A percentile compares a stretch with the other conserved stretches of the same genome.
These are phyloP conservation scores for Furcasterigmium furcatum DNA, from an alignment of 2,329 filamentous ascomycete genomes.

Conservation along the genomic window DNA sequence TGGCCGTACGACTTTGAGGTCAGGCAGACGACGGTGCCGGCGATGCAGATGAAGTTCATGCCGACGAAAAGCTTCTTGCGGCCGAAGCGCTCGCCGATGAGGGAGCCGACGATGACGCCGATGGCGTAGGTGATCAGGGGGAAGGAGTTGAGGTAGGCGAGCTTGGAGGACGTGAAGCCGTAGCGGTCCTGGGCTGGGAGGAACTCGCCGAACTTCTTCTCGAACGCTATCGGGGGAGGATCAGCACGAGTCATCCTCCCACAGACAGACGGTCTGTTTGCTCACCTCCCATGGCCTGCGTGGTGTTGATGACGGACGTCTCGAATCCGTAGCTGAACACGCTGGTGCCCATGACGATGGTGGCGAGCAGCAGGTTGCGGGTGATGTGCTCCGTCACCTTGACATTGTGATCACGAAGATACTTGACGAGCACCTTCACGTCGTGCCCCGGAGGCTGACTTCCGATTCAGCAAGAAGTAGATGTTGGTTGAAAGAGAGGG, in stretches of 20 bases:
- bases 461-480: too few relatives aligned
- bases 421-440: constrained; percentile 8
- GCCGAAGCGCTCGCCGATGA: constrained; percentile 14
- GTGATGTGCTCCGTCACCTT: constrained; percentile 14
- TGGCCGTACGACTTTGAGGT: constrained; percentile 9
- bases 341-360: constrained; percentile 14
- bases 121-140: constrained; percentile 13
- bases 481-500: too few relatives aligned
- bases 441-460: too few relatives aligned
- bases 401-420: constrained; percentile 12
- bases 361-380: constrained; percentile 13
- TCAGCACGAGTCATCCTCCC: too few relatives aligned
- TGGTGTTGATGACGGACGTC: constrained; percentile 13
- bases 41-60: constrained; percentile 13
- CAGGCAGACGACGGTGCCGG: constrained; percentile 8
- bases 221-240: constrained; percentile 9
- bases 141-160: constrained; percentile 17
- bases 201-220: constrained; percentile 12
- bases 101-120: constrained; percentile 10
- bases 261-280: too few relatives aligned
- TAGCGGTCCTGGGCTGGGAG: constrained; percentile 7
- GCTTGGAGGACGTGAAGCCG: constrained; percentile 11
- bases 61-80: constrained; percentile 11
- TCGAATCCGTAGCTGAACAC: constrained; percentile 18
- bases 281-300: constrained; percentile 17